These are phyloP conservation scores for Colletotrichum tropicale DNA, from an alignment of 2,329 filamentous ascomycete species.

Conservation along the genomic window DNA sequence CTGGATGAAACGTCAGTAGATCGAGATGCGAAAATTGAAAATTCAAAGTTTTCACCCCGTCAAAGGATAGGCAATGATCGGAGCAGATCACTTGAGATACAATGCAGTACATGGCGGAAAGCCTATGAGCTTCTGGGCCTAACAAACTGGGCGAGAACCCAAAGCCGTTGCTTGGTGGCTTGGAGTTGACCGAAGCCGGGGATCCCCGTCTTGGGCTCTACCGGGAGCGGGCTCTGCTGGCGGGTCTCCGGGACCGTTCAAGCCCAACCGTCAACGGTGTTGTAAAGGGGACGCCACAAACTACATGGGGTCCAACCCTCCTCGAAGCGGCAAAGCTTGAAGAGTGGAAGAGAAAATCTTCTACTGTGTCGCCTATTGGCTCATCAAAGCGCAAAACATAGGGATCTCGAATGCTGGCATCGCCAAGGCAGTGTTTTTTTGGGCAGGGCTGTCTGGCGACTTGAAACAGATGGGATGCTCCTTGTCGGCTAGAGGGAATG, in stretches of 20 bases:
- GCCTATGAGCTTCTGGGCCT: neutral
- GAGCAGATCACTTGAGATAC: neutral
- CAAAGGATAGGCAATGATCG: neutral
- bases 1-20: neutral
- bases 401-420: neutral
- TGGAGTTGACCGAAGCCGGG: neutral
- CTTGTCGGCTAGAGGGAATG: neutral
- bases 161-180: neutral
- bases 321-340: neutral
- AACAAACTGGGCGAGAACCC: conserved; percentile 1
- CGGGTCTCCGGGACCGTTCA: neutral
- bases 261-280: neutral
- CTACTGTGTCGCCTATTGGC: neutral
- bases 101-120: neutral
- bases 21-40: neutral
- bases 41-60: neutral
- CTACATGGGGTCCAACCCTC: neutral
- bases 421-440: neutral
- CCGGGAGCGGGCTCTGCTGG: neutral
- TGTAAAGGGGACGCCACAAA: neutral
- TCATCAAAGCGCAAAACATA: neutral
- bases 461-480: neutral
- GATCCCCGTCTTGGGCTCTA: conserved; percentile 13
- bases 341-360: neutral
- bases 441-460: conserved; percentile 16